Evolutionary conservation across 1,139 yeast genomes (phyloP), one percentile per base, ranked within the genome.

Genomic region (Pichia sp.): DNA sequence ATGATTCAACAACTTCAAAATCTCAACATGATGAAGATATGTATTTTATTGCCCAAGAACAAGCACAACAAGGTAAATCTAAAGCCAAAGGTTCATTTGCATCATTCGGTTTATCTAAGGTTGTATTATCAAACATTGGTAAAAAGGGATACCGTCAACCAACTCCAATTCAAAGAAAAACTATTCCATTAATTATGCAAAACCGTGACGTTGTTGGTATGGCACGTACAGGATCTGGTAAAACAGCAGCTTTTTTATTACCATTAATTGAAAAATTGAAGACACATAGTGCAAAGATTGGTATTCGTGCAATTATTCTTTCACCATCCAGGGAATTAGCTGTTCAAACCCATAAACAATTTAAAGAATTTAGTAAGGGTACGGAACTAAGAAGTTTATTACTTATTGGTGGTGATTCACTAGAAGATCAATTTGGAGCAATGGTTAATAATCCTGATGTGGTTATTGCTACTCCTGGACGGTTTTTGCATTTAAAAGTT

Each of bases 191-290:
- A 44, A 80, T 91, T 43, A 68, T 91, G 68, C 89, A 85, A 45
- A 82, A 78, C 46, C 72, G 95, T 57, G 98, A 93, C 65, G 95
- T 93, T 27, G 98, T 93, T 18, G 99, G 97, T 56, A 93, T 93
- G 96, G 99, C 99, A 18, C 76, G 97, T 57, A 93, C 99, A 1
- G 99, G 99, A 55, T 85, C 96, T 25, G 99, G 99, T 70, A 93
- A 93, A 60, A 93, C 99, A 0, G 97, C 97, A 5, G 98, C 98
- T 1, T 93, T 93, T 61, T 77, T 87, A n/a, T 66, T 93, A 44
- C 99, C 99, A 2, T 74, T 93, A 68, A 73, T 93, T 52, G 97
- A 93, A 56, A 81, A 76, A 55, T 68, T 89, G 50, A 86, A 85
- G 59, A 64, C 77, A 8, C 97, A 91, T 59, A 77, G 85, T 37